phyloP scores from a whole-genome alignment of 2,329 filamentous ascomycete species.

The Ophiocordyceps sinensis region DNA sequence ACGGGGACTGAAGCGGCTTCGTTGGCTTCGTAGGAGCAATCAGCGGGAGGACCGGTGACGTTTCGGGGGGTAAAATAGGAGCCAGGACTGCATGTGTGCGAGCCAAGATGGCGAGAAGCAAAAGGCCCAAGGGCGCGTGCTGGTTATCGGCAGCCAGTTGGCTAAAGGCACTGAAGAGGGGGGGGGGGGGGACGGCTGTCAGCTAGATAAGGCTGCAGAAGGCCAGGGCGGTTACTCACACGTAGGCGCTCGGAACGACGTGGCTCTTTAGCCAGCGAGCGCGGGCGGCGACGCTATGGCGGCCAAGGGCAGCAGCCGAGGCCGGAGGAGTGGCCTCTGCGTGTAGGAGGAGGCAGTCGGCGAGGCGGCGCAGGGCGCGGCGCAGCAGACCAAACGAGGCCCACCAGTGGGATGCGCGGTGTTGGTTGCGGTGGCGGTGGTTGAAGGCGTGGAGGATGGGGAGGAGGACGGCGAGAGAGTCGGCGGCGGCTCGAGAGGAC shows the following conservation, averaged over 20 bases:
- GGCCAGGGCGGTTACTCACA: slow-evolving; percentile 13
- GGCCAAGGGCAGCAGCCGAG: neutral
- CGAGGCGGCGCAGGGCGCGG: slow-evolving; percentile 45
- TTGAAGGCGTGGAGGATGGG: slow-evolving; percentile 57
- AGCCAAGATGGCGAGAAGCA: slow-evolving; percentile 51
- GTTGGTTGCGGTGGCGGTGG: slow-evolving; percentile 85
- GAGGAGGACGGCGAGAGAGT: slow-evolving; percentile 23
- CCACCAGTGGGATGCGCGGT: slow-evolving; percentile 73
- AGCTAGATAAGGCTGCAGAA: neutral
- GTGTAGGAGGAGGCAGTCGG: slow-evolving; percentile 7
- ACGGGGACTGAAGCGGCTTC: neutral
- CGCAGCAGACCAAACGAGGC: slow-evolving; percentile 55
- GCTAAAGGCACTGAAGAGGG: slow-evolving; percentile 42
- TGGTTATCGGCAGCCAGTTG: slow-evolving; percentile 58
- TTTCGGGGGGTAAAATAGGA: slow-evolving; percentile 13
- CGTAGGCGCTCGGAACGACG: slow-evolving; percentile 19
- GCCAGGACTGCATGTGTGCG: slow-evolving; percentile 34
- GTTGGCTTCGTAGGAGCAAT: neutral
- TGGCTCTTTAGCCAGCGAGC: slow-evolving; percentile 15
- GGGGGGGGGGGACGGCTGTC: neutral
- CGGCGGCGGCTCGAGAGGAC: slow-evolving; percentile 6
- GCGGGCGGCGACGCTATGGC: neutral
- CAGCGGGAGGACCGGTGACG: neutral
- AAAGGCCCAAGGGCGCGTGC: slow-evolving; percentile 55
- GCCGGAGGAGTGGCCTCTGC: neutral